Evolutionary conservation across 1,139 yeast species (phyloP), one percentile per base, ranked within the genome.

Genomic region (Candida anutae): DNA sequence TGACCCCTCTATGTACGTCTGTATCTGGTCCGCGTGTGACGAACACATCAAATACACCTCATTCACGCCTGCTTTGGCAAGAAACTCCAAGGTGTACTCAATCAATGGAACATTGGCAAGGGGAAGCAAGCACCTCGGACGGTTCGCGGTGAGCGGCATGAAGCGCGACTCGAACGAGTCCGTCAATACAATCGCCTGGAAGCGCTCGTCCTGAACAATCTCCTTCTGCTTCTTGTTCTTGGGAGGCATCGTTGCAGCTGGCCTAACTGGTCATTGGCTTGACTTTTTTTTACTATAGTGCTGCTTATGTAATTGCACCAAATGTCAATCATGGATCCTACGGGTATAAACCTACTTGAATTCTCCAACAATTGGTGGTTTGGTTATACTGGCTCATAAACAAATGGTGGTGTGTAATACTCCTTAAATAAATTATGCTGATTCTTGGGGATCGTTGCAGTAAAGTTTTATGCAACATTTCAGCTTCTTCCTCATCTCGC

Each of bases 141-240:
- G 74, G 19, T 75, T 77, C 5, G 84, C 68, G 1, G 97, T 82
- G 41, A 93, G 62, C 5, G 99, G 98, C 83, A 82, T 77, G 55
- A 90, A 90, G 42, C 95, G 65, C 4, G 93, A 79, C 54, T 87
- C 84, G 46, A 84, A 90, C 14, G 96, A 83, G 55, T 90, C 99
- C 12, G 95, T 83, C 45, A 90, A 69, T 17, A 90, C 95, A 36
- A 90, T 79, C 5, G 98, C 98, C 57, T 88, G 97, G 35, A 88
- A 69, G 39, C 85, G 68, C 37, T 79, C 84, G 50, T 77, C 88
- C 41, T 75, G 77, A 19, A 69, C 74, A 15, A 69, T 50, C 33
- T 74, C 81, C 48, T 70, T 70, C 45, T 61, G 68, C 42, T 68
- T 68, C 50, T 64, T 68, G 31, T 44, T 56, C 48, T 66, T 74